These are phyloP conservation scores for Coffea canephora DNA, from an alignment of 257 asterid genomes.

Conservation along the genomic window DNA sequence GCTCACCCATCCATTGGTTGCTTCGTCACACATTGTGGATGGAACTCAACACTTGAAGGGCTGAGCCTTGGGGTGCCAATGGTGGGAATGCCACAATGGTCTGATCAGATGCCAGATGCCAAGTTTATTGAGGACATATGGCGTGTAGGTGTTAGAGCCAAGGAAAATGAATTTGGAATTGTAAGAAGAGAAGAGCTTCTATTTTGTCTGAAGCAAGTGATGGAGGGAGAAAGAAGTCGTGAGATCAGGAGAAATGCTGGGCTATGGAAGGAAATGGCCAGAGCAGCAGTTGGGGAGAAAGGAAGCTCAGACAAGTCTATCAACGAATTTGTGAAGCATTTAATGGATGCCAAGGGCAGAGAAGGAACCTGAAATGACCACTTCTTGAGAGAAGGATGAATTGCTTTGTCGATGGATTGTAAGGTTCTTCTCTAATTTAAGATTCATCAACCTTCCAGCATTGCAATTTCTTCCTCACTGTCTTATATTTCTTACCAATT, in stretches of 20 bases:
- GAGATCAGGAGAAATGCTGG: constrained; percentile 46
- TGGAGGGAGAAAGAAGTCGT: constrained; percentile 44
- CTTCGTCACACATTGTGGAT: constrained; percentile 68
- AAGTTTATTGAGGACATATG: constrained; percentile 62
- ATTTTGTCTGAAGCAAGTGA: constrained; percentile 45
- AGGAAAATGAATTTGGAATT: constrained; percentile 53
- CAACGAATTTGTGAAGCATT: constrained; percentile 45
- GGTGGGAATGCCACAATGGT: constrained; percentile 67
- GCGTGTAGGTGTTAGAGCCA: constrained; percentile 53
- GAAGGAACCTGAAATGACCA: not conserved
- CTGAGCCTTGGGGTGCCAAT: constrained; percentile 58
- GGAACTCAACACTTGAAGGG: constrained; percentile 67
- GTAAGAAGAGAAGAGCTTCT: constrained; percentile 47
- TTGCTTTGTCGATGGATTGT: not conserved
- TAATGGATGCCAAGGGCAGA: constrained; percentile 9
- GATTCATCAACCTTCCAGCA: not conserved
- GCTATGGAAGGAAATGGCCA: constrained; percentile 52
- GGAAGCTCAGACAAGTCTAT: constrained; percentile 57
- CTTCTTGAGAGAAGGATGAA: not conserved
- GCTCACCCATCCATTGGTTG: constrained; percentile 55
- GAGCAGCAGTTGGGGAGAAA: constrained; percentile 41
- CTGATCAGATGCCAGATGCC: constrained; percentile 68
- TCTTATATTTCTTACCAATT: not conserved
- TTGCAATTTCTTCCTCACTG: not conserved
- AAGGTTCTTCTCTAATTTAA: not conserved